These are phyloP conservation scores for Alectoria sarmentosa DNA, from an alignment of 495 filamentous ascomycete genomes.

Conservation along the genomic window DNA sequence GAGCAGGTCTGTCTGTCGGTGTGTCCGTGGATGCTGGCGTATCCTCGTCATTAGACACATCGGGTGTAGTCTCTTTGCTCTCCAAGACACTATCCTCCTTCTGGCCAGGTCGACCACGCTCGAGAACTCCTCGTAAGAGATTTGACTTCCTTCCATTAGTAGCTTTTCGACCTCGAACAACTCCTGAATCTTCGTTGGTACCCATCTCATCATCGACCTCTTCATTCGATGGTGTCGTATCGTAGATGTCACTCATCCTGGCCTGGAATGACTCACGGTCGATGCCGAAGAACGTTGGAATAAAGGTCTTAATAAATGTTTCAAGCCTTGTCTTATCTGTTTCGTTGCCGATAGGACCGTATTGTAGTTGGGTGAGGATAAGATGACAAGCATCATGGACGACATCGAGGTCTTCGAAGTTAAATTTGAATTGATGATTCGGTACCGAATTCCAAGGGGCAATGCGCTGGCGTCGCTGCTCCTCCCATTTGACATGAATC, in stretches of 20 bases:
- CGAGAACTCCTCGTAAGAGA: conserved; percentile 79
- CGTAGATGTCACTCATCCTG: conserved; percentile 64
- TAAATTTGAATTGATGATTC: conserved; percentile 65
- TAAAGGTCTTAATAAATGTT: conserved; percentile 80
- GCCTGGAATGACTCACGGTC: conserved; percentile 67
- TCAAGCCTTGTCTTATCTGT: conserved; percentile 69
- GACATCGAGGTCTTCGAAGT: conserved; percentile 69
- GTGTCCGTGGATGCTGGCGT: conserved; percentile 35
- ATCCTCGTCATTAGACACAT: conserved; percentile 66
- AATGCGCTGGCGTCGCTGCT: conserved; percentile 61
- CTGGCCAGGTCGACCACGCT: conserved; percentile 65
- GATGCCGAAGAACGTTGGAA: conserved; percentile 83
- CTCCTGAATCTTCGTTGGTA: conserved; percentile 42
- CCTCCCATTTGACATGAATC: conserved; percentile 81
- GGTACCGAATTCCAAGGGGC: conserved; percentile 50
- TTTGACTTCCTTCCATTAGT: conserved; percentile 65
- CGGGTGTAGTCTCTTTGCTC: conserved; percentile 84
- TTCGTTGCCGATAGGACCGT: conserved; percentile 56
- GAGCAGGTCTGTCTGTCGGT: conserved; percentile 31
- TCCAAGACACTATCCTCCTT: conserved; percentile 67
- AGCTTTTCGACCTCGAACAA: conserved; percentile 50
- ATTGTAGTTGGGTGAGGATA: conserved; percentile 66
- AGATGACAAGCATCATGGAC: conserved; percentile 75
- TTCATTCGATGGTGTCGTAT: conserved; percentile 53
- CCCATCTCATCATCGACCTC: conserved; percentile 60